Conservation (phyloP, 768 basidiomycete species). For the Artomyces pyxidatus region DNA sequence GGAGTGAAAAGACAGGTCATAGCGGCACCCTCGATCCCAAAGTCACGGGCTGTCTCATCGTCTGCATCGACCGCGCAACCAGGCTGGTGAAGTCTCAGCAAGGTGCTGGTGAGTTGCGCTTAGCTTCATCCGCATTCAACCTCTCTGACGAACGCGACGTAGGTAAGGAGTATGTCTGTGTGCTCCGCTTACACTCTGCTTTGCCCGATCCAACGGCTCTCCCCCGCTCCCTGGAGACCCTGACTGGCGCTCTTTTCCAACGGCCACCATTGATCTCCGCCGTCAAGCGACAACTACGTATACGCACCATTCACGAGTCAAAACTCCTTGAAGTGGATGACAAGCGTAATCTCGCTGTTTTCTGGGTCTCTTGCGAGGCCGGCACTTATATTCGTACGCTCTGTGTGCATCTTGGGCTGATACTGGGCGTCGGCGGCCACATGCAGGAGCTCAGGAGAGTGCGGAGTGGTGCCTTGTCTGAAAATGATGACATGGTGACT, state of each 20-base stretch:
- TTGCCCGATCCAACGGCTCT: slow-evolving; percentile 79
- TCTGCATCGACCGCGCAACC: slow-evolving; percentile 98
- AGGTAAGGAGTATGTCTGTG: slow-evolving; percentile 99
- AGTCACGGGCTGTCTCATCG: slow-evolving; percentile 97
- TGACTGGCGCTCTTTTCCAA: slow-evolving; percentile 98
- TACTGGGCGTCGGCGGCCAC: slow-evolving; percentile 97
- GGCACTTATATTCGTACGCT: slow-evolving; percentile 95
- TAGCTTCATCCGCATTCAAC: neutral
- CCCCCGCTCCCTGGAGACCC: slow-evolving; percentile 89
- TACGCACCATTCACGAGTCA: slow-evolving; percentile 95
- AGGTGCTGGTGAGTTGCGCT: slow-evolving; percentile 66
- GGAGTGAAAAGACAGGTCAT: slow-evolving; percentile 97
- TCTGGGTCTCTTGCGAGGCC: slow-evolving; percentile 98
- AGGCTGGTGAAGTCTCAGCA: slow-evolving; percentile 97
- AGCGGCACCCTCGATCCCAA: slow-evolving; percentile 98
- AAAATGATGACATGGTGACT: slow-evolving; percentile 96
- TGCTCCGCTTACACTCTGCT: slow-evolving; percentile 82
- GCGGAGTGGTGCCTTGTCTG: slow-evolving; percentile 90
- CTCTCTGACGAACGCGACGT: neutral
- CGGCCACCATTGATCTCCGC: slow-evolving; percentile 98
- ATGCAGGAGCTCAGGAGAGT: slow-evolving; percentile 98
- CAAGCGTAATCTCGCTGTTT: slow-evolving; percentile 91
- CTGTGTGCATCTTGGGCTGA: slow-evolving; percentile 91
- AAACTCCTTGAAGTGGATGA: slow-evolving; percentile 96
- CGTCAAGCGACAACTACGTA: slow-evolving; percentile 95